phyloP scores from a whole-genome alignment of 2,329 filamentous ascomycete species.

The Trichoderma asperellum region DNA sequence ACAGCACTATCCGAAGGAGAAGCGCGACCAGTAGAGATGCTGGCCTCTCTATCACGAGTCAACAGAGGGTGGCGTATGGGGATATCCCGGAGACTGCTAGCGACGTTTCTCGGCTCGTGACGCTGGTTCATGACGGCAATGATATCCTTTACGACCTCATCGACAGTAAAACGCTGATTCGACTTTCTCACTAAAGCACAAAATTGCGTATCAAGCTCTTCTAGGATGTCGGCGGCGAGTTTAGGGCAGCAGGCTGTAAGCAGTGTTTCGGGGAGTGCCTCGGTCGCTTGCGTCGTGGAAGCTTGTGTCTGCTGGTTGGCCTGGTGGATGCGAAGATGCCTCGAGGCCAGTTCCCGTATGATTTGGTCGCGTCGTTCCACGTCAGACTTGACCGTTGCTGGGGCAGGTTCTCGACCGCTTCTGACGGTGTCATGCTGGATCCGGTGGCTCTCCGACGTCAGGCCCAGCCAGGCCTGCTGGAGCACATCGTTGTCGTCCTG shows the following conservation, averaged over 20 bases:
- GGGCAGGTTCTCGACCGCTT: slow-evolving; percentile 32
- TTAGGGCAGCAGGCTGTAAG: slow-evolving; percentile 51
- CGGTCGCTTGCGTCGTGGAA: slow-evolving; percentile 37
- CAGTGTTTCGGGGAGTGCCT: slow-evolving; percentile 37
- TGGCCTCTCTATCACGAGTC: slow-evolving; percentile 6
- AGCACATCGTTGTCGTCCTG: slow-evolving; percentile 77
- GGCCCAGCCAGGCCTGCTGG: slow-evolving; percentile 74
- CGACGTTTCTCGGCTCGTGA: slow-evolving; percentile 15
- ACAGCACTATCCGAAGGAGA: slow-evolving; percentile 7
- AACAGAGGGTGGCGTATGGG: slow-evolving; percentile 19
- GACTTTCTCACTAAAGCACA: slow-evolving; percentile 52
- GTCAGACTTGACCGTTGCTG: slow-evolving; percentile 41
- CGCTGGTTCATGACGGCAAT: slow-evolving; percentile 42
- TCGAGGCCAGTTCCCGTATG: slow-evolving; percentile 49
- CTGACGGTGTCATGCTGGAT: slow-evolving; percentile 50
- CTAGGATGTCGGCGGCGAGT: slow-evolving; percentile 51
- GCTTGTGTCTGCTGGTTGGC: slow-evolving; percentile 43
- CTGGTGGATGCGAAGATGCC: slow-evolving; percentile 54
- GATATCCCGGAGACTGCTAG: slow-evolving; percentile 6
- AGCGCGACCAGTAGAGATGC: background rate
- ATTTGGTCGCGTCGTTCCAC: slow-evolving; percentile 40
- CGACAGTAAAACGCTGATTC: slow-evolving; percentile 46
- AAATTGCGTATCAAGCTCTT: slow-evolving; percentile 54
- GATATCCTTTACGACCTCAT: slow-evolving; percentile 52
- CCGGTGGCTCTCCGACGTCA: slow-evolving; percentile 56